Evolutionary conservation across 768 basidiomycete genomes (phyloP).

Genomic region (Russula foetens): DNA sequence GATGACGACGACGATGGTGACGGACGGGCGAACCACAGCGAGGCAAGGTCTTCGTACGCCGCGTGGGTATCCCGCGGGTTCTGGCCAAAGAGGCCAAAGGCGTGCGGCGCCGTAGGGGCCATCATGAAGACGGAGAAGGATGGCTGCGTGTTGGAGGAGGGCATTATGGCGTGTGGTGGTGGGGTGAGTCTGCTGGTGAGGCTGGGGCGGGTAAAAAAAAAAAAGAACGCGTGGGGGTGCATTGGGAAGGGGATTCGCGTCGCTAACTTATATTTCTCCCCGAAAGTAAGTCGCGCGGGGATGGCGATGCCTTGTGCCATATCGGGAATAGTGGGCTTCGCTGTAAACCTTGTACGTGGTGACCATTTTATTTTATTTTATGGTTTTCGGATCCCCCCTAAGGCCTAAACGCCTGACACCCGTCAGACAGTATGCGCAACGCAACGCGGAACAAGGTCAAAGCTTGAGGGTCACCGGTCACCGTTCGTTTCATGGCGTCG

Average conservation of each 20-base stretch:
- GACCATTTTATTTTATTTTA: not conserved
- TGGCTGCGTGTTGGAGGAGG: not conserved
- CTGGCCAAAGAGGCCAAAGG: slow-evolving; percentile 16
- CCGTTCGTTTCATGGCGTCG: not conserved
- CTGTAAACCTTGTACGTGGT: too few relatives aligned
- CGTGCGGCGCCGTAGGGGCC: slow-evolving; percentile 8
- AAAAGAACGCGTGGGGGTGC: too few relatives aligned
- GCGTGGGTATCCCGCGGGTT: slow-evolving; percentile 13
- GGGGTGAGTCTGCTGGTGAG: not conserved
- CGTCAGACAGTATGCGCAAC: too few relatives aligned
- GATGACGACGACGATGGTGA: not conserved
- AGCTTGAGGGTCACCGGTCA: not conserved
- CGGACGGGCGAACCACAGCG: not conserved
- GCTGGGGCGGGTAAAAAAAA: not conserved
- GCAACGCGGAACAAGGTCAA: not conserved
- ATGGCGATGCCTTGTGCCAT: slow-evolving; percentile 15
- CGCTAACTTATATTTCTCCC: slow-evolving; percentile 6
- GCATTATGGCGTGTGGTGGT: not conserved
- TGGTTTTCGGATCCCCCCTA: too few relatives aligned
- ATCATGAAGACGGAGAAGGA: slow-evolving; percentile 9
- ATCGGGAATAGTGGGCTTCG: slow-evolving; percentile 4
- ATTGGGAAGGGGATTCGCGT: too few relatives aligned
- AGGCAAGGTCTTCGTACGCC: slow-evolving; percentile 3
- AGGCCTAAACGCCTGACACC: too few relatives aligned
- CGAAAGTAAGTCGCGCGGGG: not conserved